Percentiles rank a stretch among this genome's conserved stretches.
These are phyloP conservation scores for Sarocladium strictum DNA, from an alignment of 2,329 filamentous ascomycete species.

Conservation along the genomic window DNA sequence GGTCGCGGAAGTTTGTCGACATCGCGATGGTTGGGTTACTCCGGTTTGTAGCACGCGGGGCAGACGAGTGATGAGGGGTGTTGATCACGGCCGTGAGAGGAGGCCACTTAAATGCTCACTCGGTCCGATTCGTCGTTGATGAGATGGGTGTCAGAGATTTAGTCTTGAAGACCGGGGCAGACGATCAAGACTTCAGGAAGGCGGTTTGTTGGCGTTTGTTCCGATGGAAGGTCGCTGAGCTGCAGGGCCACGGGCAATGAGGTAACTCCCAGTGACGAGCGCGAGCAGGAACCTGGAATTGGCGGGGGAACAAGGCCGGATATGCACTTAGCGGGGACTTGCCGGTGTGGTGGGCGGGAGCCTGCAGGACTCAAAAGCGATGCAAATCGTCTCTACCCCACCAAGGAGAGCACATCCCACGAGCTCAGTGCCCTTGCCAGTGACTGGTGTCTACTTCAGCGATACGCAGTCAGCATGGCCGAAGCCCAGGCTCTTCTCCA, in stretches of 20 bases:
- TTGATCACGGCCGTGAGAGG: neutral
- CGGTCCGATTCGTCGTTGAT: too few relatives aligned
- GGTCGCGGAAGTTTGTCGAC: slow-evolving; percentile 95
- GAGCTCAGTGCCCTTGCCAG: neutral
- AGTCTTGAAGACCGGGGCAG: too few relatives aligned
- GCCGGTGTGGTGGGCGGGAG: neutral
- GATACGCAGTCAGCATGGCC: slow-evolving; percentile 46
- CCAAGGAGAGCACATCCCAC: neutral
- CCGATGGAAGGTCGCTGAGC: neutral
- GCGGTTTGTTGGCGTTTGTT: neutral
- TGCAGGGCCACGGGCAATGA: neutral
- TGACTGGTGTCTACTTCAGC: neutral
- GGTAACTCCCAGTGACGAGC: slow-evolving; percentile 8
- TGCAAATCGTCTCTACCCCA: neutral
- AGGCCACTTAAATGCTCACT: too few relatives aligned
- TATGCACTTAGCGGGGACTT: slow-evolving; percentile 27
- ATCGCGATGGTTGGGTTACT: slow-evolving; percentile 42
- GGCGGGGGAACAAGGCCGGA: slow-evolving; percentile 30
- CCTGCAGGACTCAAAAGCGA: neutral
- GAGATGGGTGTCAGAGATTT: too few relatives aligned
- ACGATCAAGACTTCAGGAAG: neutral
- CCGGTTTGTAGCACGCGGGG: neutral
- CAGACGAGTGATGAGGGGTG: slow-evolving; percentile 7
- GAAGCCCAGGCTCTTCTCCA: slow-evolving; percentile 74
- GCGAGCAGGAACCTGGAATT: slow-evolving; percentile 19